phyloP scores from a whole-genome alignment of 1,139 yeast genomes.

The Saccharomyces hybrid region DNA sequence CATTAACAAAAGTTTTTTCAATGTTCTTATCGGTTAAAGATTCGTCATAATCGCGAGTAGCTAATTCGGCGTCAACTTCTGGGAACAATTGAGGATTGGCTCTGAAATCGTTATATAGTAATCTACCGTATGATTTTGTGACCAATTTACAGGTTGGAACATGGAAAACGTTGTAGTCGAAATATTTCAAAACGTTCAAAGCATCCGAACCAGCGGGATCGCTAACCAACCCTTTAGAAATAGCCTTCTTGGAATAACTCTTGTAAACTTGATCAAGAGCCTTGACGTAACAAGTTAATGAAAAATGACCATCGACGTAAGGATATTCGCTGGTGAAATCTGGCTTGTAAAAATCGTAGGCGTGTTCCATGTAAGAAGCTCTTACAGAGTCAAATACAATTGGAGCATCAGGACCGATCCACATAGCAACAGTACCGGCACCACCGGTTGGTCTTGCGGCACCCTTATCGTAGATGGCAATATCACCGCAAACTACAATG shows the following conservation, averaged over 20 bases:
- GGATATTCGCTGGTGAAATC: conserved; percentile 96
- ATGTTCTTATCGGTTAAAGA: conserved; percentile 72
- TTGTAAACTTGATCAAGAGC: conserved; percentile 86
- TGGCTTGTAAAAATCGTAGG: conserved; percentile 97
- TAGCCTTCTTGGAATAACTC: conserved; percentile 73
- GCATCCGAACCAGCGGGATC: conserved; percentile 34
- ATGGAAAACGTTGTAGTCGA: conserved; percentile 95
- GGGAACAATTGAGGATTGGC: conserved; percentile 56
- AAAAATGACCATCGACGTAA: conserved; percentile 94
- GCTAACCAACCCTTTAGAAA: conserved; percentile 44
- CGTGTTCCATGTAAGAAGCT: conserved; percentile 93
- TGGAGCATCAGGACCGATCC: conserved; percentile 98
- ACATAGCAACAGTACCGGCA: conserved; percentile 93
- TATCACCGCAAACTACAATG: conserved; percentile 94
- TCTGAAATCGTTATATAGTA: conserved; percentile 80
- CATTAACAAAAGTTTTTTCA: conserved; percentile 77
- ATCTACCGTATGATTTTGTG: conserved; percentile 85
- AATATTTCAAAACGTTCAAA: conserved; percentile 60
- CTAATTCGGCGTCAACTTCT: conserved; percentile 51
- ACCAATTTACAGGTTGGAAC: conserved; percentile 98
- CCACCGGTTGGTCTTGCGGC: conserved; percentile 99
- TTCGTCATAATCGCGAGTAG: conserved; percentile 61
- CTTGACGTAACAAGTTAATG: conserved; percentile 86
- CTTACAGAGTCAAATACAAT: conserved; percentile 81
- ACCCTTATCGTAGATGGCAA: conserved; percentile 95